phyloP scores from a whole-genome alignment of 495 filamentous ascomycete species.

The Annulohypoxylon nitens region DNA sequence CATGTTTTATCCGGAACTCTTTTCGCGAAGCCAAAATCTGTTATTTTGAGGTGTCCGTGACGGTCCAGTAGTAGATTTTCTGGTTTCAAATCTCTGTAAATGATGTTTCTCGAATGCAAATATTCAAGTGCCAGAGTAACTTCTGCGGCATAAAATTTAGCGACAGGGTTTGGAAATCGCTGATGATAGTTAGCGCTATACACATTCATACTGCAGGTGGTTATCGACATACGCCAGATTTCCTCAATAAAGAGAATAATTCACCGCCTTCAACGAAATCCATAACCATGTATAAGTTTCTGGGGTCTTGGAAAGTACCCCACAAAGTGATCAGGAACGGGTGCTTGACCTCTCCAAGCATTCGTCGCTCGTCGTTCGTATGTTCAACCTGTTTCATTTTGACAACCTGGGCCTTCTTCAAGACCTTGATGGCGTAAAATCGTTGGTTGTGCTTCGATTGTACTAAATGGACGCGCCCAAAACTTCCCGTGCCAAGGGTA shows the following conservation, averaged over 20 bases:
- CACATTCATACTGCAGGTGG: not conserved
- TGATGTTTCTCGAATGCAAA: constrained; percentile 93
- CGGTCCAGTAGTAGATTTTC: constrained; percentile 96
- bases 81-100: constrained; percentile 97
- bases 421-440: constrained; percentile 97
- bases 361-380: constrained; percentile 95
- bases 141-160: constrained; percentile 98
- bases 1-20: constrained; percentile 98
- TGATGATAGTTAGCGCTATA: constrained; percentile 54
- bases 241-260: constrained; percentile 92
- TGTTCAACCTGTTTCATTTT: constrained; percentile 99
- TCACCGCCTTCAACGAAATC: constrained; percentile 99
- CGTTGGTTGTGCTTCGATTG: constrained; percentile 97
- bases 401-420: constrained; percentile 98
- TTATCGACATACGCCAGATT: constrained; percentile 85
- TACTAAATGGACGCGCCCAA: constrained; percentile 94
- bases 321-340: constrained; percentile 97
- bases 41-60: constrained; percentile 97
- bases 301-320: constrained; percentile 96
- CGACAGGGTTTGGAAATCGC: constrained; percentile 98
- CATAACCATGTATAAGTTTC: constrained; percentile 99
- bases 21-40: constrained; percentile 99
- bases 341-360: constrained; percentile 95
- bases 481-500: constrained; percentile 95
- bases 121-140: constrained; percentile 96